phyloP scores from a whole-genome alignment of 257 asterid species.

The Eucommia ulmoides region DNA sequence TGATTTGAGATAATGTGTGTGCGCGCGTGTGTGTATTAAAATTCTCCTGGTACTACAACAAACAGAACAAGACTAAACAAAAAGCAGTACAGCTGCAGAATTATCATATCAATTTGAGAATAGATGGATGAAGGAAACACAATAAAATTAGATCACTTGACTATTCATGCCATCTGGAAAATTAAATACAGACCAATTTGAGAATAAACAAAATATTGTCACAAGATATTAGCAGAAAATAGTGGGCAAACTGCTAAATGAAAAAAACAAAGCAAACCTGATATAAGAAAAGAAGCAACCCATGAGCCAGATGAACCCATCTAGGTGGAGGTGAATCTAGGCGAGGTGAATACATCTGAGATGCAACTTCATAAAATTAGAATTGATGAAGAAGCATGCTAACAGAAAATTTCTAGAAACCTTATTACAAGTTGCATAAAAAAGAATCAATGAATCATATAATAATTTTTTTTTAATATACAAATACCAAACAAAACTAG shows the following conservation, averaged over 20 bases:
- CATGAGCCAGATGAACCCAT: constrained; percentile 93
- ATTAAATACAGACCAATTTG: background rate
- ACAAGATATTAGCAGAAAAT: constrained; percentile 1
- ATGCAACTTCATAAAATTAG: constrained; percentile 9
- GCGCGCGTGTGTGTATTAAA: no score
- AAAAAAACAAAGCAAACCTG: constrained; percentile 66
- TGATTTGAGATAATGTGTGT: no score
- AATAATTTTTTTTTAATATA: no score
- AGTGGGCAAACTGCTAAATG: background rate
- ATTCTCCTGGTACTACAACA: no score
- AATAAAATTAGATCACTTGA: background rate
- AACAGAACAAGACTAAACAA: background rate
- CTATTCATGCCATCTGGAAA: background rate
- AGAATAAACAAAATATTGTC: background rate
- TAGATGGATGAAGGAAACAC: background rate
- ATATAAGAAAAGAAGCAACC: constrained; percentile 77
- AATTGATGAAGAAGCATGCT: constrained; percentile 5
- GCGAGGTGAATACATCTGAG: constrained; percentile 81
- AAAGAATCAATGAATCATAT: no score
- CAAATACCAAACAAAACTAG: no score
- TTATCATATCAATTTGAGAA: background rate
- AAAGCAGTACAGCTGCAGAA: background rate
- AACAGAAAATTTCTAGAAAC: no score
- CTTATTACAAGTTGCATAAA: no score
- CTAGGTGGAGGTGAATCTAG: constrained; percentile 91